A percentile compares a stretch with the other conserved stretches of the same genome.
Conservation (phyloP, 352 stramenopile species). For the Phytopythium litorale region DNA sequence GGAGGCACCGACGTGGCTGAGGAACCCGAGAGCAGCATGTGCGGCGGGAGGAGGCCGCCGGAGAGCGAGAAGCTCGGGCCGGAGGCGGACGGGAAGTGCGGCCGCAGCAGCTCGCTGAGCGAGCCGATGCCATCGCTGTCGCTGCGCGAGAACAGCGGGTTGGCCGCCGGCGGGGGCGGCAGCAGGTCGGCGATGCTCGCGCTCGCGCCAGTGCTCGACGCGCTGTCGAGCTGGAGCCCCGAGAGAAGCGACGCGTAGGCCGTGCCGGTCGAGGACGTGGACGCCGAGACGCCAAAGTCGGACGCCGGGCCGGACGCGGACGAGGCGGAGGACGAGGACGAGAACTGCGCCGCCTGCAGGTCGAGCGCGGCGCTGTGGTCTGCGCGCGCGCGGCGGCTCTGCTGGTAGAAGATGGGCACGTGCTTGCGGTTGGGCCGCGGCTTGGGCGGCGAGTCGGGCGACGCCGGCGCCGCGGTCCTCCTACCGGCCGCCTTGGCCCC, state of each 20-base stretch:
- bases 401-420: conserved; percentile 79
- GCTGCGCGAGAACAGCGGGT: conserved; percentile 53
- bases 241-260: conserved; percentile 25
- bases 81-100: conserved; percentile 32
- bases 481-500: conserved; percentile 1
- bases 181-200: conserved; percentile 11
- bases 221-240: conserved; percentile 23
- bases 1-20: conserved; percentile 14
- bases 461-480: conserved; percentile 3
- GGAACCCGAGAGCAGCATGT: neutral
- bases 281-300: conserved; percentile 12
- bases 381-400: conserved; percentile 24
- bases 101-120: conserved; percentile 44
- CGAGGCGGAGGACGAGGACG: conserved; percentile 26
- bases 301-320: conserved; percentile 16
- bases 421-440: conserved; percentile 79
- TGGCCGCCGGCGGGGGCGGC: conserved; percentile 25
- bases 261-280: conserved; percentile 27
- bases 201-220: neutral
- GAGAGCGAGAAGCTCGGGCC: conserved; percentile 19
- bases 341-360: neutral
- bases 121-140: conserved; percentile 47
- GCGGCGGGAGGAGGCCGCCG: neutral
- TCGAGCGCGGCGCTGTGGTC: conserved; percentile 7
- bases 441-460: conserved; percentile 51